Conservation (phyloP, 306 rosid genomes). For the Cucurbita ficifolia region DNA sequence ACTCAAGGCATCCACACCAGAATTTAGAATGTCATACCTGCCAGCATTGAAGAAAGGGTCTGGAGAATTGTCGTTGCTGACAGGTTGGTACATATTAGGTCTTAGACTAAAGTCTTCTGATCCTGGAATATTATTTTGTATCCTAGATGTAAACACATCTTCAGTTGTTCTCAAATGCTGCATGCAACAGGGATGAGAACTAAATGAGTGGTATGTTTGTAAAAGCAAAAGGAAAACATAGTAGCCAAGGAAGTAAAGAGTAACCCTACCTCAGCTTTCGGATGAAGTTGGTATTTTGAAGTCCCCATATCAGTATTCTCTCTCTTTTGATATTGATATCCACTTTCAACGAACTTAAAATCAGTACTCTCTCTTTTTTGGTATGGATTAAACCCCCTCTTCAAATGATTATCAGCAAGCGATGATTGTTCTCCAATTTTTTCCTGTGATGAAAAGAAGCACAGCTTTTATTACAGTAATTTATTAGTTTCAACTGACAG, state of each 20-base stretch:
- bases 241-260: slow-evolving; percentile 11
- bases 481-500: not conserved
- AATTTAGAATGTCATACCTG: slow-evolving; percentile 19
- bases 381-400: slow-evolving; percentile 23
- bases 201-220: not conserved
- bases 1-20: not conserved
- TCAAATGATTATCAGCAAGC: slow-evolving; percentile 23
- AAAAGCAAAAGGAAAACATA: not conserved
- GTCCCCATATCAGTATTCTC: slow-evolving; percentile 26
- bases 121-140: not conserved
- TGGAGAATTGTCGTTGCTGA: slow-evolving; percentile 13
- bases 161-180: slow-evolving; percentile 7
- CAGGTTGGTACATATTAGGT: not conserved
- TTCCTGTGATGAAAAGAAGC: slow-evolving; percentile 34
- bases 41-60: slow-evolving; percentile 15
- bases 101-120: not conserved
- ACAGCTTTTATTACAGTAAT: slow-evolving; percentile 1
- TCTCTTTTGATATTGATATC: slow-evolving; percentile 10
- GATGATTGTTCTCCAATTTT: slow-evolving; percentile 52
- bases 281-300: slow-evolving; percentile 28
- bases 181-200: not conserved
- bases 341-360: slow-evolving; percentile 5
- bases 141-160: not conserved
- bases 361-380: slow-evolving; percentile 24
- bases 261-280: slow-evolving; percentile 39